These are phyloP conservation scores for Penicillium brasilianum DNA, from an alignment of 2,329 filamentous ascomycete genomes.

Conservation along the genomic window DNA sequence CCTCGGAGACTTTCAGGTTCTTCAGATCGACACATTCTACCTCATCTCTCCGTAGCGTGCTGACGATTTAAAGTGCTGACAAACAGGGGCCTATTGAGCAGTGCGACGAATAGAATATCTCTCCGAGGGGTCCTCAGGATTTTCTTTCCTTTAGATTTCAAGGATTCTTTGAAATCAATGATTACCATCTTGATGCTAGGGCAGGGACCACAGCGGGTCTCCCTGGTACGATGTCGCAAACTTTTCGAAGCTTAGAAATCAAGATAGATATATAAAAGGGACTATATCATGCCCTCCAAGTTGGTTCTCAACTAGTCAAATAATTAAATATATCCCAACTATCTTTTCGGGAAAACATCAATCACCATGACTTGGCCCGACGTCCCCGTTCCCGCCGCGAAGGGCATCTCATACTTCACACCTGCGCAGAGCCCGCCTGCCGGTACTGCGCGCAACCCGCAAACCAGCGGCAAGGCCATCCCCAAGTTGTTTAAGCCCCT, in stretches of 20 bases:
- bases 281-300: background rate
- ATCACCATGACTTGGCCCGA: conserved; percentile 37
- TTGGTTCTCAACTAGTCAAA: background rate
- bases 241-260: conserved; percentile 23
- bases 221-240: background rate
- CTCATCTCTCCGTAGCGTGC: background rate
- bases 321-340: background rate
- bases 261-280: conserved; percentile 3
- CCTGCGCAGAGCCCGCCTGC: conserved; percentile 45
- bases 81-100: background rate
- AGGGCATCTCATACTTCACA: conserved; percentile 50
- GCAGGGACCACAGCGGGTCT: conserved; percentile 6
- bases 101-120: background rate
- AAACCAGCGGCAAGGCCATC: conserved; percentile 45
- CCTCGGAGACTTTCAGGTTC: conserved; percentile 21
- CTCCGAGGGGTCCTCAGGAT: background rate
- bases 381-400: conserved; percentile 42
- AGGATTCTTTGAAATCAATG: background rate
- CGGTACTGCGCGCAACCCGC: conserved; percentile 48
- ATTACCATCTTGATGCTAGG: background rate
- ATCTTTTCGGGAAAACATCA: background rate
- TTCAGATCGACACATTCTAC: background rate
- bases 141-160: background rate
- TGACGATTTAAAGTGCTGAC: conserved; percentile 4
- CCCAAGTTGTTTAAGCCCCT: conserved; percentile 65